Conservation (phyloP, 2,329 filamentous ascomycete species). For the Botrytis galanthina region DNA sequence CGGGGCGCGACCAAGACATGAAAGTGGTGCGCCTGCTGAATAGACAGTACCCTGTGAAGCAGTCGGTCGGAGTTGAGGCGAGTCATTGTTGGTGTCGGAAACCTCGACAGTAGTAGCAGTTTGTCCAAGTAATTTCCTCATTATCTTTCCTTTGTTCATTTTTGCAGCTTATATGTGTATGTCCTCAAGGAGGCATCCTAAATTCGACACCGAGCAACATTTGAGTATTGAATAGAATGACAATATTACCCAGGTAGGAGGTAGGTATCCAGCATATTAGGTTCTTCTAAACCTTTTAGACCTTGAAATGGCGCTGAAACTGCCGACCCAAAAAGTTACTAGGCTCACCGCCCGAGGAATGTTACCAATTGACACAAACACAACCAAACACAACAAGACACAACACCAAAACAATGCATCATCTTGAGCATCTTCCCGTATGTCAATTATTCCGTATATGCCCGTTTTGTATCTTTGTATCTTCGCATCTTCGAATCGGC, state of each 20-base stretch:
- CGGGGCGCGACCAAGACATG: constrained; percentile 57
- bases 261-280: background rate
- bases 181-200: constrained; percentile 32
- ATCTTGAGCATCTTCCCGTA: constrained; percentile 10
- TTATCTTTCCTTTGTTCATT: constrained; percentile 38
- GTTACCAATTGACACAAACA: background rate
- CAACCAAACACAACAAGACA: constrained; percentile 4
- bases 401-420: constrained; percentile 15
- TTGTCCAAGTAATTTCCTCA: constrained; percentile 38
- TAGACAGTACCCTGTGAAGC: constrained; percentile 56
- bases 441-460: background rate
- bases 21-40: constrained; percentile 51
- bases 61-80: constrained; percentile 35
- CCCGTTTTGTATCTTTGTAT: background rate
- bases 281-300: background rate
- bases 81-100: constrained; percentile 29
- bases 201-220: background rate
- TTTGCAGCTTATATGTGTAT: constrained; percentile 22
- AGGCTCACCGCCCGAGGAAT: constrained; percentile 8
- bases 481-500: background rate
- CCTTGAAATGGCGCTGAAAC: background rate
- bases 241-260: background rate
- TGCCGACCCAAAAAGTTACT: background rate
- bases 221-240: background rate
- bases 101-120: constrained; percentile 27